phyloP scores from a whole-genome alignment of 2,329 filamentous ascomycete species.

The Nemania sp. region DNA sequence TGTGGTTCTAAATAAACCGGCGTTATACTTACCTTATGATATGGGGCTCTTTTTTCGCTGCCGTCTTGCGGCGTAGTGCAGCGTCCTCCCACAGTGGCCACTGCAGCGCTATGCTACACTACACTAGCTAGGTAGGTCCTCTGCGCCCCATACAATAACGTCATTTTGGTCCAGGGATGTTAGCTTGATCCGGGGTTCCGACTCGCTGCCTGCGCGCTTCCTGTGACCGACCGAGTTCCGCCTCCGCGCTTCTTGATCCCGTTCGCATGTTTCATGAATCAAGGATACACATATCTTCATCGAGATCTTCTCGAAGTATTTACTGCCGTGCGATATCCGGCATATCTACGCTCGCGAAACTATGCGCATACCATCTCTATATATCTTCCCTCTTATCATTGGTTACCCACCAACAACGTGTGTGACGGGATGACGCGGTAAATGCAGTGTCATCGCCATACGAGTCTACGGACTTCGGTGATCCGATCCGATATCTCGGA shows the following conservation, averaged over 20 bases:
- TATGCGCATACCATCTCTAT: background rate
- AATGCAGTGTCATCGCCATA: slow-evolving; percentile 17
- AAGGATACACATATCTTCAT: slow-evolving; percentile 3
- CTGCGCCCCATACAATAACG: slow-evolving; percentile 18
- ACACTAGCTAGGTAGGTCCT: background rate
- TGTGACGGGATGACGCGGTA: background rate
- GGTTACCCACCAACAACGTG: background rate
- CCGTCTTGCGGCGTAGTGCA: background rate
- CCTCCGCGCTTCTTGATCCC: slow-evolving; percentile 12
- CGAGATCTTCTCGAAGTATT: background rate
- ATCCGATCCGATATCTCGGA: background rate
- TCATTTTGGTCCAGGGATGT: slow-evolving; percentile 15
- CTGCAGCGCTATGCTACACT: background rate
- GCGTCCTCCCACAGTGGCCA: background rate
- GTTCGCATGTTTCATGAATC: slow-evolving; percentile 25
- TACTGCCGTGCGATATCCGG: background rate
- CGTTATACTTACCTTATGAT: background rate
- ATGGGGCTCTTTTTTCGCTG: slow-evolving; percentile 7
- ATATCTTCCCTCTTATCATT: background rate
- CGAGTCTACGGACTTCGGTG: background rate
- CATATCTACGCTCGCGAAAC: background rate
- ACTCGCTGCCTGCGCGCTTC: slow-evolving; percentile 1
- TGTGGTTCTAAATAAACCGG: background rate
- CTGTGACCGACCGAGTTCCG: slow-evolving; percentile 10
- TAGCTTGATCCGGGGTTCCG: slow-evolving; percentile 1